Conservation (phyloP, 2,329 filamentous ascomycete genomes). For the Aspergillus felis region DNA sequence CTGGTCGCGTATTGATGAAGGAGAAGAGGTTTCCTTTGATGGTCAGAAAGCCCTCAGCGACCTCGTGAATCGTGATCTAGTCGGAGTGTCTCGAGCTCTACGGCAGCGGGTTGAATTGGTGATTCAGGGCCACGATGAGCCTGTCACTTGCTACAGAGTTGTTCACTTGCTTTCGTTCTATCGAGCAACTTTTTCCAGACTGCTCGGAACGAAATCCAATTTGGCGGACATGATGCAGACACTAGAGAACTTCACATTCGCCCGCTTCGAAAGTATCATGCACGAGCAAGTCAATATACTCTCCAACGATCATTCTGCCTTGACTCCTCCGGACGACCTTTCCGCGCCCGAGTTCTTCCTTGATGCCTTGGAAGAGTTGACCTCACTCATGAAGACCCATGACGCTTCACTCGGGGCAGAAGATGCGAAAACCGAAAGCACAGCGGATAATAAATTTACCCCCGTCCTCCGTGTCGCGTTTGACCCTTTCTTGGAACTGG, state of each 20-base stretch:
- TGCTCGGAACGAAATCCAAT: conserved; percentile 66
- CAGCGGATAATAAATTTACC: conserved; percentile 66
- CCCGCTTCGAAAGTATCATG: conserved; percentile 77
- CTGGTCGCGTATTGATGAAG: conserved; percentile 66
- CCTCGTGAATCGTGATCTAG: conserved; percentile 80
- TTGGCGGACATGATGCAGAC: conserved; percentile 65
- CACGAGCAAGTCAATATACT: conserved; percentile 66
- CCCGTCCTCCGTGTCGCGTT: conserved; percentile 73
- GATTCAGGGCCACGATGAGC: conserved; percentile 87
- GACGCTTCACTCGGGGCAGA: conserved; percentile 66
- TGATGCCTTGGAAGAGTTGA: conserved; percentile 74
- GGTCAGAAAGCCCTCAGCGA: conserved; percentile 76
- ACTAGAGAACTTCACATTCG: conserved; percentile 71
- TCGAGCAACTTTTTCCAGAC: conserved; percentile 73
- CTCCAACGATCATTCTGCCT: conserved; percentile 67
- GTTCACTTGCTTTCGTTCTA: conserved; percentile 90
- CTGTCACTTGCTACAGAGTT: conserved; percentile 82
- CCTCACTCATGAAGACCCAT: conserved; percentile 77
- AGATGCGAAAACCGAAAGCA: conserved; percentile 44
- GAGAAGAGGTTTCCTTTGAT: conserved; percentile 63
- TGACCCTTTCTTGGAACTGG: conserved; percentile 74
- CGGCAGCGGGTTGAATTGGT: conserved; percentile 87
- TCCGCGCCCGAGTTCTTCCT: conserved; percentile 74
- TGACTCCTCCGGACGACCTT: conserved; percentile 67
- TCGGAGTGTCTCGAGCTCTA: conserved; percentile 76